Evolutionary conservation across 2,329 filamentous ascomycete species (phyloP), one percentile per base, ranked within the genome.

Genomic region (Geosmithia putterillii): DNA sequence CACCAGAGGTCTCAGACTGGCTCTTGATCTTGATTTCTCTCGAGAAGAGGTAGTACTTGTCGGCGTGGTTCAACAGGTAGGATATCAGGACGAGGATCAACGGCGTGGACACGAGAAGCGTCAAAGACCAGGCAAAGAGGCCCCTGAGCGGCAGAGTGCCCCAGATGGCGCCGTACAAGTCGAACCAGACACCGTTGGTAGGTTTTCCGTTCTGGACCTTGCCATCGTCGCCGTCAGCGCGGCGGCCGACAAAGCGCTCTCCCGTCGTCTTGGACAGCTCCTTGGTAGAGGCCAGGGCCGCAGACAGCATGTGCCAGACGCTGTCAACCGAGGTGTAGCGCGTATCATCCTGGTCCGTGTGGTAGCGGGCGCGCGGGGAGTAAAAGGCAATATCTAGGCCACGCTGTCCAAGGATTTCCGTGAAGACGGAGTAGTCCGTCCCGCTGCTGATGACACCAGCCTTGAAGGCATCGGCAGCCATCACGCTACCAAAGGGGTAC

Each of bases 261-360:
- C 77, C 80, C 1, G 73, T 78, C 51, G 86, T 77, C 14, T 77
- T 74, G 0, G 86, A 81, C 38, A 96, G 69, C 2, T 71, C 71
- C 53, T 81, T 71, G 19, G 86, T 78, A 0, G 89, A 92, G 7
- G 80, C 76, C 20, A 95, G 64, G 6, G 88, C 79, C 14, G 81
- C 81, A 34, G 86, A 94, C 34, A 98, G 70, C 92, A 98, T 96
- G 59, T 96, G 89, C 89, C 89, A 96, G 18, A 96, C 62, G 48
- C 76, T 80, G 40, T 66, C 64, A 46, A 62, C 61, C n/a, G 79
- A 83, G 0, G 88, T 83, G 60, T 95, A 87, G 35, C 76, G 77
- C 3, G 81, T 71, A 56, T 94, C 86, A 57, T 98, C 92, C 55
- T 95, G 79, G 47, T 86, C 75, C 0, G 90, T 96, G 57, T 98